Base-by-base conservation (phyloP, 306 rosid genomes). In the Rosa persica region DNA sequence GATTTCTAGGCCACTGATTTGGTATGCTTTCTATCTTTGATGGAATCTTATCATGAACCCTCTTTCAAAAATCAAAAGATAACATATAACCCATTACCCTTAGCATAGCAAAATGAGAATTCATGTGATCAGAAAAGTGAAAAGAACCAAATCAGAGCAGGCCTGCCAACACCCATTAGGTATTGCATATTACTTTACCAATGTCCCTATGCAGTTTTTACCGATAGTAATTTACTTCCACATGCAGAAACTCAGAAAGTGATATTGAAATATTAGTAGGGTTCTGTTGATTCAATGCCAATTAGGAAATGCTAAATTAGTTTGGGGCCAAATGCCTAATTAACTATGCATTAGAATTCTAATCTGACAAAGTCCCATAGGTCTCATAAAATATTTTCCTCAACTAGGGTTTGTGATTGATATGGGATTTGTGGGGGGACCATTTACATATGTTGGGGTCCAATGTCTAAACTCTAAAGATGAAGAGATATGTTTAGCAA, bases 21-120 rank as follows among this genome's bases (percentile, higher is more conserved):
- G 55, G 76, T 62, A 70, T 81, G 77, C 73, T 70, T 60, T 72
- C 85, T 83, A 78, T 87, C 77, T 69, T 84, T 83, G 85, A 61
- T 84, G 86, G 92, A 87, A 87, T 86, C 86, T 74, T 87, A 80
- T 77, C 89, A 78, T 89, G 86, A 77, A 91, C 89, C 81, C 81
- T 81, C 76, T 85, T 81, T 70, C 55, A 80, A 69, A 82, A 83
- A 49, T 70, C 55, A 80, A 69, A 82, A 83, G 55, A 78, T 78
- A 65, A 54, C 49, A 70, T 76, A 77, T 61, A 77, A 74, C 70
- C 81, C 87, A 86, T 84, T 71, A 82, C 75, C 81, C 78, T 57
- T 74, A 72, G 27, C 88, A 87, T 86, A 83, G 91, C 81, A 81
- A 85, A 82, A 38, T 67, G 54, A 84, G 86, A 85, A 87, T 30